Evolutionary conservation across 495 filamentous ascomycete species (phyloP), one percentile per base, ranked within the genome.

Genomic region (Aspergillus funiculosus): DNA sequence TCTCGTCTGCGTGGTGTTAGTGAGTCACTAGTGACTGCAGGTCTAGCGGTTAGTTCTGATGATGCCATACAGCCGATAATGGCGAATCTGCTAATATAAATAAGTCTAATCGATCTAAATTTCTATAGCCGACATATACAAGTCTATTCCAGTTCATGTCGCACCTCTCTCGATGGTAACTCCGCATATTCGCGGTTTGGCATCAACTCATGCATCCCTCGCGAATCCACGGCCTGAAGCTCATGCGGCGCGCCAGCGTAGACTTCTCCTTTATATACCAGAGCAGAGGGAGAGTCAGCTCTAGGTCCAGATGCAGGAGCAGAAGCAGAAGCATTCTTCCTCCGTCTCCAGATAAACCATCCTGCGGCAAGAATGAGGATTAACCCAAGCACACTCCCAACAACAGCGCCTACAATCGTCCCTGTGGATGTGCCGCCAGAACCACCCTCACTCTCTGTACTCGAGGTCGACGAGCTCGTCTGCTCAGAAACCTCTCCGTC

Each of bases 91-190:
- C n/a, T n/a, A n/a, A n/a, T n/a, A n/a, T n/a, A n/a, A n/a, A n/a
- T n/a, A n/a, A n/a, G n/a, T n/a, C n/a, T n/a, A n/a, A n/a, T n/a
- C n/a, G n/a, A n/a, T n/a, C n/a, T n/a, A n/a, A n/a, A n/a, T n/a
- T n/a, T n/a, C n/a, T n/a, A n/a, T n/a, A n/a, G n/a, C n/a, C n/a
- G n/a, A n/a, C n/a, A n/a, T n/a, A n/a, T n/a, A n/a, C n/a, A n/a
- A n/a, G n/a, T n/a, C n/a, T 19, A 43, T 13, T 43, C 18, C 29
- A 43, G 28, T 20, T 43, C 40, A 20, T 43, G 14, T 14, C 40
- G 40, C 27, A 34, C 40, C 18, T 34, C 28, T 11, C 29, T 27
- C 3, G 18, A n/a, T 9, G 29, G 40, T 1, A 43, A 7, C 39
- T 43, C 39, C 9, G 14, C 26, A 18, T 15, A 32, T 9, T 31